Evolutionary conservation across 2,329 filamentous ascomycete genomes (phyloP).

Genomic region (Aureobasidium subglaciale): DNA sequence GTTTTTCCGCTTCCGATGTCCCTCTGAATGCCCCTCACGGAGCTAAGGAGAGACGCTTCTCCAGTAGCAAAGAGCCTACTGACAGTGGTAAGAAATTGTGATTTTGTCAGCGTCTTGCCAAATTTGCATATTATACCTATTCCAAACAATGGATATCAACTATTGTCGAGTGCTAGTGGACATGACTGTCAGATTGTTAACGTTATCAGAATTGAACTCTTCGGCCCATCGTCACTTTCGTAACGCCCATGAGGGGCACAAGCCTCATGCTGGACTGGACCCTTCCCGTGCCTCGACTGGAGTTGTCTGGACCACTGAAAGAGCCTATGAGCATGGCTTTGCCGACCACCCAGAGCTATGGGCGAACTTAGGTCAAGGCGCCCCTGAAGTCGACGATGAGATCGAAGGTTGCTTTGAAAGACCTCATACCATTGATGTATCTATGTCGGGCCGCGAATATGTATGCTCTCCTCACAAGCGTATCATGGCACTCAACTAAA

Average conservation of each 20-base stretch:
- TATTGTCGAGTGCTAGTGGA: no score
- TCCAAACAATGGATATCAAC: no score
- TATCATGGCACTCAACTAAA: no score
- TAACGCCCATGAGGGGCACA: conserved; percentile 80
- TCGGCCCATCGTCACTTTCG: conserved; percentile 86
- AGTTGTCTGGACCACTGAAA: conserved; percentile 87
- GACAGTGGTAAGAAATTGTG: conserved; percentile 34
- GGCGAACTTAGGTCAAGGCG: conserved; percentile 92
- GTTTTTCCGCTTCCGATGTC: conserved; percentile 15
- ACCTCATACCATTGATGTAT: conserved; percentile 70
- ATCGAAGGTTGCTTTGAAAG: conserved; percentile 84
- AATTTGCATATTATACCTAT: no score
- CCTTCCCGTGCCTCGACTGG: conserved; percentile 82
- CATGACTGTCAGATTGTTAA: no score
- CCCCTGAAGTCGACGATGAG: conserved; percentile 79
- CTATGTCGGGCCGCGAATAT: conserved; percentile 76
- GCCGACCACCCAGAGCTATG: conserved; percentile 70
- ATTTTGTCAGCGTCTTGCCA: no score
- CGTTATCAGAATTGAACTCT: conserved; percentile 67
- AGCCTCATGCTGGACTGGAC: conserved; percentile 84
- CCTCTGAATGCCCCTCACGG: conserved; percentile 6
- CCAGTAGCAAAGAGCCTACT: conserved; percentile 37
- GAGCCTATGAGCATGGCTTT: conserved; percentile 83
- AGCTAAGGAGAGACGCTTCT: conserved; percentile 32
- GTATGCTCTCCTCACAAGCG: no score